Base-by-base conservation (phyloP, 2,329 filamentous ascomycete genomes). In the Phyllosticta capitalensis region DNA sequence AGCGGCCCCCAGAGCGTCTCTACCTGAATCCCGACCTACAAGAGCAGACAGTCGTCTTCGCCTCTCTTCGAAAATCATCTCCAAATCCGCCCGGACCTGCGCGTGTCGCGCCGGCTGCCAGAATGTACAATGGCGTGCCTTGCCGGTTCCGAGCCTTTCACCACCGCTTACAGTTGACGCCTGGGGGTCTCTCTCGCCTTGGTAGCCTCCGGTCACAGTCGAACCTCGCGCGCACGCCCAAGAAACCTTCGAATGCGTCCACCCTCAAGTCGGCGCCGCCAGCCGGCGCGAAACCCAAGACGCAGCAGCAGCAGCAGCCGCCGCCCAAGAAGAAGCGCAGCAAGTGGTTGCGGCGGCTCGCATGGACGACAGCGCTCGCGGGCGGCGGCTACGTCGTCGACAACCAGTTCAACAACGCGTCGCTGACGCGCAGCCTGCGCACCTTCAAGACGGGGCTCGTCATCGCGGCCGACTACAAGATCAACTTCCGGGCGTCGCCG, bases 401-500 rank as follows among this genome's bases (percentile, higher is more conserved):
- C 74, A 81, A 74, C 14, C 81, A 87, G 64, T 79, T 89, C 68
- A 95, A 94, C 73, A 89, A 90, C 55, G 87, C 89, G 0, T 87
- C 89, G 12, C 76, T 96, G 24, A 84, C 82, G 45, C 88, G 94
- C 59, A 92, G 89, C 22, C 73, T 88, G 50, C 87, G 88, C 50
- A 96, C 94, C 0, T 96, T 97, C 71, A 80, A 81, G 49, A 84
- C 84, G 2, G 92, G 91, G 7, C 76, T 95, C 10, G 69, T 92
- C 52, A 88, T 95, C 17, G 92, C 92, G 0, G 69, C 92, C 22
- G 94, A 99, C 76, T 97, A 99, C 79, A 97, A 96, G 76, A 79
- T 97, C 72, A 97, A 99, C 75, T 99, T 99, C 74, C 84, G 90
- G 5, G 81, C 89, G 5, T 78, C 90, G 64, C 92, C 92, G 6